phyloP scores from a whole-genome alignment of 352 stramenopile genomes.

The Phytophthora sp. region DNA sequence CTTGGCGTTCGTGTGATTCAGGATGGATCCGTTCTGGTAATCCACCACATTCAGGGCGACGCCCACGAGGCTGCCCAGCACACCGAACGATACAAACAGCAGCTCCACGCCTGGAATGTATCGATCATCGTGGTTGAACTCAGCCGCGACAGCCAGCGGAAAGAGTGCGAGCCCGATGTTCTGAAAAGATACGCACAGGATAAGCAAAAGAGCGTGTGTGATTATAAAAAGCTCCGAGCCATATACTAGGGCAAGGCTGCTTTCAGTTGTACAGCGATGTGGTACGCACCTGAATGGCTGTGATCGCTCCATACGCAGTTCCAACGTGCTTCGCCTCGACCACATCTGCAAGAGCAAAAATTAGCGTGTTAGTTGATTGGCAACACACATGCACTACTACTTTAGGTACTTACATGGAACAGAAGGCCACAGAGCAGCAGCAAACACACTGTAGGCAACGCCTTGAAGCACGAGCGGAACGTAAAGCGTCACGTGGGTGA shows the following conservation, averaged over 20 bases:
- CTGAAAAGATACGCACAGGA: constrained; percentile 35
- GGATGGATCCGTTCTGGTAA: constrained; percentile 76
- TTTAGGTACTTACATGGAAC: constrained; percentile 61
- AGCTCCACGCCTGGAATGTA: constrained; percentile 87
- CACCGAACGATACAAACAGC: constrained; percentile 81
- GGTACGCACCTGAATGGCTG: constrained; percentile 85
- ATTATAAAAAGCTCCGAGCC: no score
- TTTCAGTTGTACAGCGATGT: not conserved
- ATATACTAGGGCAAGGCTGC: no score
- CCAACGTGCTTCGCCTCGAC: constrained; percentile 89
- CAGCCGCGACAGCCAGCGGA: constrained; percentile 72
- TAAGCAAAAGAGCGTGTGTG: not conserved
- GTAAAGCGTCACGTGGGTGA: constrained; percentile 78
- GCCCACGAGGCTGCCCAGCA: constrained; percentile 74
- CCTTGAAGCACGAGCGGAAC: constrained; percentile 90
- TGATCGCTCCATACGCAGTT: constrained; percentile 94
- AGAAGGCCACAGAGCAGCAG: constrained; percentile 92
- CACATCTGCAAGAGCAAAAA: constrained; percentile 56
- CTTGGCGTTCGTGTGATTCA: constrained; percentile 63
- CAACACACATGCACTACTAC: not conserved
- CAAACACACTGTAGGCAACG: constrained; percentile 93
- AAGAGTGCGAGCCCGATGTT: constrained; percentile 87
- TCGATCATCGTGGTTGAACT: constrained; percentile 70
- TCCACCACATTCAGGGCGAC: constrained; percentile 79
- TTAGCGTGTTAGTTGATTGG: not conserved